phyloP scores from a whole-genome alignment of 768 basidiomycete species.

The Coprinopsis marcescibilis region DNA sequence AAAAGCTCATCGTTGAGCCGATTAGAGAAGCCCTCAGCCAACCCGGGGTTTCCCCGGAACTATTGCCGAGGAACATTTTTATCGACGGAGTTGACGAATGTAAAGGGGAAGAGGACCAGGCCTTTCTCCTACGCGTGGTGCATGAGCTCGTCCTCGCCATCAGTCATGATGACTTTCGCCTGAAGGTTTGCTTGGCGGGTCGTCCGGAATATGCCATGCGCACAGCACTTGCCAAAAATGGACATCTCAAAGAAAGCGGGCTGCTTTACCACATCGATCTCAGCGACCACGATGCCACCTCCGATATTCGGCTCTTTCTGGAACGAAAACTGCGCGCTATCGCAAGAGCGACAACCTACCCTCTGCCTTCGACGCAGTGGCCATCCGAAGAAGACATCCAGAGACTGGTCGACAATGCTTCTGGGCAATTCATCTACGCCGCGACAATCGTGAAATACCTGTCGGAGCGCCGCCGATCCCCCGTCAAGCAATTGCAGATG shows the following conservation, averaged over 20 bases:
- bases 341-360: not conserved
- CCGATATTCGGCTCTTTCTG: slow-evolving; percentile 4
- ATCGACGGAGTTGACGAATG: slow-evolving; percentile 14
- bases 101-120: slow-evolving; percentile 4
- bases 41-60: not conserved
- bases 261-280: not conserved
- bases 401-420: slow-evolving; percentile 8
- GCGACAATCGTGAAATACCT: slow-evolving; percentile 11
- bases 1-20: slow-evolving; percentile 6
- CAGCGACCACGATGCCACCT: slow-evolving; percentile 3
- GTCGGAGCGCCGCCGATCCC: not conserved
- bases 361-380: slow-evolving; percentile 3
- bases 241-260: not conserved
- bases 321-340: not conserved
- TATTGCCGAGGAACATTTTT: not conserved
- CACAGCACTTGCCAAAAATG: not conserved
- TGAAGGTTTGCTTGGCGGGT: slow-evolving; percentile 10
- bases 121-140: slow-evolving; percentile 6
- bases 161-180: not conserved
- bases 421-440: slow-evolving; percentile 13
- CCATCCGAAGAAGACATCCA: slow-evolving; percentile 5
- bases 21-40: not conserved
- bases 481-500: not conserved
- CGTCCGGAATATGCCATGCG: slow-evolving; percentile 11
- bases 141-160: not conserved